These are phyloP conservation scores for Porodaedalea pini DNA, from an alignment of 1,284 basidiomycete species.

Conservation along the genomic window DNA sequence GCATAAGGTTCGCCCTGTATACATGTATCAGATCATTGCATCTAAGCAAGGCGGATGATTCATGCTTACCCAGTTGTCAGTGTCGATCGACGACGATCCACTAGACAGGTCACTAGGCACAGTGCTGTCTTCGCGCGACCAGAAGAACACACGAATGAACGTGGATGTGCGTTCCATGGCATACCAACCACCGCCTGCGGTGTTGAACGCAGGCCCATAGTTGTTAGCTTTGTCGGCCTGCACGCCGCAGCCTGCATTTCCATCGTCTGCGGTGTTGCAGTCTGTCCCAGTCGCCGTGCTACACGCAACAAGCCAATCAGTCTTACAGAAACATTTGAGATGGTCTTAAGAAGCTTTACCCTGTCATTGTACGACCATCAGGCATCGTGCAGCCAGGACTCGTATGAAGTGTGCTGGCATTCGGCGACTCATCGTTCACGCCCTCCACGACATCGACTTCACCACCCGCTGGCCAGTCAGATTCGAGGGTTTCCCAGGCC, in stretches of 20 bases:
- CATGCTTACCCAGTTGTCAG: constrained; percentile 43
- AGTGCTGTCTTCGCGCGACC: constrained; percentile 37
- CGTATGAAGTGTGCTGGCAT: constrained; percentile 65
- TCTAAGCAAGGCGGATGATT: neutral
- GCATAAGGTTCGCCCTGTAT: constrained; percentile 49
- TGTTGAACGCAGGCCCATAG: constrained; percentile 61
- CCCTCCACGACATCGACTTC: constrained; percentile 72
- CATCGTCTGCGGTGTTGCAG: constrained; percentile 53
- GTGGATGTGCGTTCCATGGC: constrained; percentile 48
- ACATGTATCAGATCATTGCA: neutral
- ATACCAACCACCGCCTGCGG: constrained; percentile 60
- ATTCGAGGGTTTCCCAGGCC: constrained; percentile 37
- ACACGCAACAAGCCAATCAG: neutral
- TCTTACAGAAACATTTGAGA: constrained; percentile 16
- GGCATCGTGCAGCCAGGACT: constrained; percentile 60
- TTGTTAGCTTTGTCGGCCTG: constrained; percentile 40
- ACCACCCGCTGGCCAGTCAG: constrained; percentile 32
- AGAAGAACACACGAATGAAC: constrained; percentile 51
- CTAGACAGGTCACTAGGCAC: constrained; percentile 40
- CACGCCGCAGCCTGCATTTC: constrained; percentile 68
- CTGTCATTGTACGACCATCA: constrained; percentile 17
- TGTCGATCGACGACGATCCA: constrained; percentile 40
- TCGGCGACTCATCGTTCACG: constrained; percentile 53
- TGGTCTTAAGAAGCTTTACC: constrained; percentile 46
- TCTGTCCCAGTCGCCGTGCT: constrained; percentile 40